Evolutionary conservation across 23 red algal species (phyloP).

Genomic region (Gracilaria gracilis): DNA sequence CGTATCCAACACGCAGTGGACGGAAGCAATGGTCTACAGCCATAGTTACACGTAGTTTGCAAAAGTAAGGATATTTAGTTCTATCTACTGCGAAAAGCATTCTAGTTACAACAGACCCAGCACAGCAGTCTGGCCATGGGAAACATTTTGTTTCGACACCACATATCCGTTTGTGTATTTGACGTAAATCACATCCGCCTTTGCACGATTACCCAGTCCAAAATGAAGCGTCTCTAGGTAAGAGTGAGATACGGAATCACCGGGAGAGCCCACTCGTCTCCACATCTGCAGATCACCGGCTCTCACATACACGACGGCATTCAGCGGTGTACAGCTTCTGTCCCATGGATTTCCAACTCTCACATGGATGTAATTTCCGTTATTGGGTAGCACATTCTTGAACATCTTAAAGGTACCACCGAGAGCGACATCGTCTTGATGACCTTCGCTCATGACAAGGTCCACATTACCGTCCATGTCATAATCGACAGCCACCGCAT

Average conservation of each 20-base stretch:
- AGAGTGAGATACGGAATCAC: constrained; percentile 33
- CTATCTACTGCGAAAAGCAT: neutral
- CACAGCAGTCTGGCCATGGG: neutral
- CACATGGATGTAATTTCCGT: constrained; percentile 53
- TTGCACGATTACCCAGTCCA: constrained; percentile 49
- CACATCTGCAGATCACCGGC: constrained; percentile 31
- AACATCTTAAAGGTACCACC: constrained; percentile 50
- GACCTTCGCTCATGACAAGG: constrained; percentile 47
- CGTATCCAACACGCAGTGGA: too few relatives aligned
- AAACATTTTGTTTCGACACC: neutral
- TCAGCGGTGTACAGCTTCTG: constrained; percentile 40
- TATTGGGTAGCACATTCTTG: constrained; percentile 6
- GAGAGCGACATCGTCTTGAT: neutral
- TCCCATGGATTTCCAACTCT: constrained; percentile 54
- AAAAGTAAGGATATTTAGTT: neutral
- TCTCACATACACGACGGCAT: constrained; percentile 48
- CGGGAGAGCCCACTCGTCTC: constrained; percentile 64
- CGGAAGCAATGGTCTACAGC: too few relatives aligned
- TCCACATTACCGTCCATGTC: constrained; percentile 77
- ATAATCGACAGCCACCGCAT: constrained; percentile 65
- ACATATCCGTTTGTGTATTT: constrained; percentile 51
- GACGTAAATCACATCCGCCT: constrained; percentile 29
- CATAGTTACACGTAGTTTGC: neutral
- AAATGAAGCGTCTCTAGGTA: constrained; percentile 74
- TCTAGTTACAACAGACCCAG: neutral